Base-by-base conservation (phyloP, 164 flowering plant genomes). In the Vitis riparia region DNA sequence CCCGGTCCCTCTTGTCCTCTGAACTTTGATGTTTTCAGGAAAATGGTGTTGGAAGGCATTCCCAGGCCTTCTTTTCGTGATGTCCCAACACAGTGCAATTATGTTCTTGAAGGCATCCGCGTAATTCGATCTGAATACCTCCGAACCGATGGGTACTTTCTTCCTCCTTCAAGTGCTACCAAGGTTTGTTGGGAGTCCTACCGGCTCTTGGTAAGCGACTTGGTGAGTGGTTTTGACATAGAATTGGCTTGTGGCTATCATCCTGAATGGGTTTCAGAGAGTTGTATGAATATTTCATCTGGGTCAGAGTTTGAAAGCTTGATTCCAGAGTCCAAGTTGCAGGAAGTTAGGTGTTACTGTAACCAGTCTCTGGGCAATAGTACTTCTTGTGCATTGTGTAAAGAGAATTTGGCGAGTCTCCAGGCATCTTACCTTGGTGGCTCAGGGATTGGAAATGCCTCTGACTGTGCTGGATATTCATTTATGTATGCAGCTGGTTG, bases 281-380 rank as follows among this genome's bases (percentile, higher is more conserved):
- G 27, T 6, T 64, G 67, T 49, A 49, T 23, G 51, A 64, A 64
- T 47, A 49, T 64, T 17, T 49, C 55, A 49, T 15, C 67, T 49
- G 12, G 30, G 13, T 64, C 55, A 14, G 29, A 64, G 11, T 64
- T 64, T 49, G 67, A 64, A 17, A 17, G 30, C 15, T 4, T 64
- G 17, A 17, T 64, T 11, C 51, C 67, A 10, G 8, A 2, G 10
- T 11, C 30, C 13, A 7, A 17, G 23, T n/a, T 64, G 55, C 15
- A 9, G 8, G 55, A 64, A 44, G 10, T 64, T 6, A 11, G 3
- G 55, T 9, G 14, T 19, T 50, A 8, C 7, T 64, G 67, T 0
- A 16, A 11, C 17, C 12, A 49, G 27, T 49, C 67, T 49, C 37
- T 64, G 53, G 15, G 11, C 3, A 29, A 64, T 12, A 49, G 12